Conservation (phyloP, 2,329 filamentous ascomycete species). For the Phaeosphaeria sp. region DNA sequence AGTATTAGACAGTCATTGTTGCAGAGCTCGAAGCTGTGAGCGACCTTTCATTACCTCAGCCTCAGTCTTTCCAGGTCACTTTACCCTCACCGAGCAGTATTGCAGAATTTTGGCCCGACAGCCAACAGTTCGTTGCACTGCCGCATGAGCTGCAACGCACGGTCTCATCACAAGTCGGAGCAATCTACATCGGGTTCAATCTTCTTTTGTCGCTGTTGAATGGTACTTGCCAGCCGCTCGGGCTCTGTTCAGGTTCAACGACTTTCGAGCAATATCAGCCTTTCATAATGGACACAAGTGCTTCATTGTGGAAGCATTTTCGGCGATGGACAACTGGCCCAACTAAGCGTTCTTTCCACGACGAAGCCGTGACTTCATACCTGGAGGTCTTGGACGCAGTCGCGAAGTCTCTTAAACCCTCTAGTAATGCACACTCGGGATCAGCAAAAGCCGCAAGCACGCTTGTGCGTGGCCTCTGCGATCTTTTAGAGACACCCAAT, state of each 20-base stretch:
- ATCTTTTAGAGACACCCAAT: constrained; percentile 23
- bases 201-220: constrained; percentile 29
- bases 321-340: constrained; percentile 23
- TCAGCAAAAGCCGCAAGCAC: constrained; percentile 29
- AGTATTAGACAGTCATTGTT: constrained; percentile 52
- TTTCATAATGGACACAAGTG: constrained; percentile 35
- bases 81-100: constrained; percentile 51
- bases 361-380: constrained; percentile 29
- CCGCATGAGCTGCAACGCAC: constrained; percentile 49
- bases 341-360: constrained; percentile 17
- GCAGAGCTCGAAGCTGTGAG: constrained; percentile 48
- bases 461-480: constrained; percentile 24
- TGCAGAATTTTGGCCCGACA: constrained; percentile 47
- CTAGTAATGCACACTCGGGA: neutral
- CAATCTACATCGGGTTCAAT: constrained; percentile 35
- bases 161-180: constrained; percentile 30
- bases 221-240: constrained; percentile 1
- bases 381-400: constrained; percentile 30
- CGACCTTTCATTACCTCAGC: constrained; percentile 12
- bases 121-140: constrained; percentile 50
- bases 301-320: constrained; percentile 34
- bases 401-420: neutral
- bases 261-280: constrained; percentile 25
- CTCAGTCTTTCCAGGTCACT: constrained; percentile 30
- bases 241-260: constrained; percentile 4